phyloP scores from a whole-genome alignment of 257 asterid genomes.

The Verbascum thapsus region DNA sequence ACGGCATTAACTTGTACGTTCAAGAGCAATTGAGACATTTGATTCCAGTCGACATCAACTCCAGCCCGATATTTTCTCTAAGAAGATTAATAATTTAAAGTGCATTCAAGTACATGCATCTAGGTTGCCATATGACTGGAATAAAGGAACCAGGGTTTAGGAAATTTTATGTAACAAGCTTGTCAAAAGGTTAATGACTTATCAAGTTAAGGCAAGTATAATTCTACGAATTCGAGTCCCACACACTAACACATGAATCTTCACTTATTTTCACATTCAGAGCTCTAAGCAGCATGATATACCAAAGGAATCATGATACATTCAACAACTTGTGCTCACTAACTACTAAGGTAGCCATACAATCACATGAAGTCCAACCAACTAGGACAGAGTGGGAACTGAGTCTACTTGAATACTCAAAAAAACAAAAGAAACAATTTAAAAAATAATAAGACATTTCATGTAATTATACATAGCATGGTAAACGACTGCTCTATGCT shows the following conservation, averaged over 20 bases:
- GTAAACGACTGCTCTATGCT: not conserved
- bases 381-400: no score
- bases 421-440: no score
- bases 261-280: not conserved
- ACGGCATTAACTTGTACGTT: not conserved
- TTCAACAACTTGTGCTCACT: not conserved
- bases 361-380: not conserved
- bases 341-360: not conserved
- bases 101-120: constrained; percentile 1
- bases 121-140: not conserved
- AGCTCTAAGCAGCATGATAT: not conserved
- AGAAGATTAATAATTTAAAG: not conserved
- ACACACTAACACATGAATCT: not conserved
- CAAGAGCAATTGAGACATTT: not conserved
- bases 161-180: not conserved
- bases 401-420: no score
- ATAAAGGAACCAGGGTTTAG: not conserved
- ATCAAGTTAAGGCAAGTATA: not conserved
- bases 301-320: not conserved
- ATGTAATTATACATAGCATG: not conserved
- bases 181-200: not conserved
- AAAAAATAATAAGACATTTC: no score
- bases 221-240: not conserved
- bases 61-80: not conserved
- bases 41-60: not conserved